Base-by-base conservation (phyloP, 2,329 filamentous ascomycete species). In the Aspergillus fructus region DNA sequence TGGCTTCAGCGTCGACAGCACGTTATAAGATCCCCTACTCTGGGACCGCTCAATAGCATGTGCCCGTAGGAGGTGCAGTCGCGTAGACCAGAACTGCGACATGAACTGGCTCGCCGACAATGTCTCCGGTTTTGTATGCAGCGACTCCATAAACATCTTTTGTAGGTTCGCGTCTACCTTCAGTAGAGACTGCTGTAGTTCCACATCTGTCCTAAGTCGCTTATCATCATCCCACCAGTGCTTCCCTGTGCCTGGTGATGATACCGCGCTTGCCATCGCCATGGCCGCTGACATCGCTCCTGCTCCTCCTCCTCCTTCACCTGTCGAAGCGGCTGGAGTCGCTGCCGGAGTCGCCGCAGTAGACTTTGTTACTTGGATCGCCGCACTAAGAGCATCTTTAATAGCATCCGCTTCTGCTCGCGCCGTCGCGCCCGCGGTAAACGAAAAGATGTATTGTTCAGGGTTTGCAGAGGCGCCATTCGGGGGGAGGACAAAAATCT, bases 61-160 rank as follows among this genome's bases (percentile, higher is more conserved):
- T 0, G 93, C 89, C 12, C 94, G 89, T 30, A 99, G 82, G 33
- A 97, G 79, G 71, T 91, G 91, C 47, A 93, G 84, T 46, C 96
- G 84, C 2, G 91, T 91, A 1, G 91, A 91, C 94, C 94, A 99
- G 77, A 99, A 99, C 72, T 97, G 93, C 1, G 86, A 81, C 64
- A 93, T 92, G 73, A 97, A 96, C 45, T 92, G 88, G 2, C 85
- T 84, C 27, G 89, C 86, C 0, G 89, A 88, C 60, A 97, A 88
- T 2, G 89, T 87, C 7, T 93, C 89, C 0, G 93, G 92, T 69
- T 96, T 96, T 8, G 90, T 89, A 52, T 85, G 82, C 49, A 92
- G 80, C 0, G 91, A 89, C 69, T 96, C 91, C 77, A 91, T 88
- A 71, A 97, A 97, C 43, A 93, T 94, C 71, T 90, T 86, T 65